Evolutionary conservation across 768 basidiomycete genomes (phyloP), one percentile per base, ranked within the genome.

Genomic region (Daedalea quercina): DNA sequence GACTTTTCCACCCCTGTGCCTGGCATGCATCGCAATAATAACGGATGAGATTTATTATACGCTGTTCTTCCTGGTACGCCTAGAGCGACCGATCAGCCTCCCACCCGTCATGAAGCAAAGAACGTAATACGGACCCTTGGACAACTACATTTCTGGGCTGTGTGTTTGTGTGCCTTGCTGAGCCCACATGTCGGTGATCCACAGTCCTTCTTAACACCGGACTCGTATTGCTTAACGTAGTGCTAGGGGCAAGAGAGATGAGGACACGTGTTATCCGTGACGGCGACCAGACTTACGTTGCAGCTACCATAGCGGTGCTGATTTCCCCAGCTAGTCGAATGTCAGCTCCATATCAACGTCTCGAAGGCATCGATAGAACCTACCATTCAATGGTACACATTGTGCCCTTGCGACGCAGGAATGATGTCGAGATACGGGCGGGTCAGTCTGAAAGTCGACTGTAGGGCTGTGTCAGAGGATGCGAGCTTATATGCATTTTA

Each of bases 361-460:
- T 42, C 37, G 49, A 42, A 23, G 17, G 31, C 28, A 46, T 44
- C 3, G 34, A 25, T 15, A 26, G 50, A 31, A 46, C 63, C 57
- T 24, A 66, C 65, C 65, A 66, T 47, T 66, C 65, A n/a, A 55
- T 52, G 24, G 60, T 51, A 57, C 65, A 66, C 65, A 66, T 66
- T 34, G 24, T 52, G 51, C 34, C 8, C 34, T 17, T 50, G 22
- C 19, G 35, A 35, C 28, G 35, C 20, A 22, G 15, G 11, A 40
- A 20, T 15, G 37, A 40, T 40, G 19, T 40, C 28, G 11, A 31
- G 28, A 11, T 31, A 12, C n/a, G 24, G 46, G 23, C 31, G 28
- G 28, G 28, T 7, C 11, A 33, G 46, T 33, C 9, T 15, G 24
- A 19, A 44, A 25, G 46, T 9, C 8, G 46, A 47, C 25, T 23